phyloP scores from a whole-genome alignment of 176 grass and related monocot species.

The Hordeum marinum region DNA sequence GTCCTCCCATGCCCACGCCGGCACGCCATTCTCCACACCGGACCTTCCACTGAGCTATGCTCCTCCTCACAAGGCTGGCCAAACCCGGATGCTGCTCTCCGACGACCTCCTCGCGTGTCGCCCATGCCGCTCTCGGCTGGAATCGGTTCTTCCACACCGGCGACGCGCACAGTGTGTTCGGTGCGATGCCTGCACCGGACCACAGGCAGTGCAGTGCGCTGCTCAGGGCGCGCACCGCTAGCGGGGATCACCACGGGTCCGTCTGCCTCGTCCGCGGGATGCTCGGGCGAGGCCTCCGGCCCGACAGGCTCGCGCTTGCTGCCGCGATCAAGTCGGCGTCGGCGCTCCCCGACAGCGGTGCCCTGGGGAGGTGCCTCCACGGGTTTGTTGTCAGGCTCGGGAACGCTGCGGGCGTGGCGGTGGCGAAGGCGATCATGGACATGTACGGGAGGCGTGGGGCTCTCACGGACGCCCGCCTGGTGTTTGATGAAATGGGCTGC shows the following conservation, averaged over 20 bases:
- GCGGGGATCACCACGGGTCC: not conserved
- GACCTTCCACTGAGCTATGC: not conserved
- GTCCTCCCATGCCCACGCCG: not conserved
- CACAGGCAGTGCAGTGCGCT: conserved; percentile 17
- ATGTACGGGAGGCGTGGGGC: conserved; percentile 44
- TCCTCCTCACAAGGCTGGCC: not conserved
- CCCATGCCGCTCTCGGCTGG: not conserved
- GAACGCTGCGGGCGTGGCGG: conserved; percentile 6
- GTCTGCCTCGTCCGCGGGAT: conserved; percentile 27
- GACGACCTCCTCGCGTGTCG: not conserved
- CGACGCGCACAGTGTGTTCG: conserved; percentile 26
- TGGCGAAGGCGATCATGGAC: conserved; percentile 59
- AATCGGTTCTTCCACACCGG: not conserved
- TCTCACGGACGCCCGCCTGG: conserved; percentile 21
- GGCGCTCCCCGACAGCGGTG: not conserved
- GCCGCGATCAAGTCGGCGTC: conserved; percentile 45
- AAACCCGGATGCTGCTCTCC: not conserved
- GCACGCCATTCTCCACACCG: not conserved
- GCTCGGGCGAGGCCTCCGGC: conserved; percentile 9
- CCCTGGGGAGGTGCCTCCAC: conserved; percentile 44
- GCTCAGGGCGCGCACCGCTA: conserved; percentile 20
- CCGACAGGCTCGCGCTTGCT: conserved; percentile 47
- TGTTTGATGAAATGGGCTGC: conserved; percentile 52
- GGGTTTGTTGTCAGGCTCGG: conserved; percentile 42
- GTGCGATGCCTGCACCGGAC: conserved; percentile 32